Evolutionary conservation across 805 yeast genomes (phyloP).

Genomic region (Monosporozyma servazzii): DNA sequence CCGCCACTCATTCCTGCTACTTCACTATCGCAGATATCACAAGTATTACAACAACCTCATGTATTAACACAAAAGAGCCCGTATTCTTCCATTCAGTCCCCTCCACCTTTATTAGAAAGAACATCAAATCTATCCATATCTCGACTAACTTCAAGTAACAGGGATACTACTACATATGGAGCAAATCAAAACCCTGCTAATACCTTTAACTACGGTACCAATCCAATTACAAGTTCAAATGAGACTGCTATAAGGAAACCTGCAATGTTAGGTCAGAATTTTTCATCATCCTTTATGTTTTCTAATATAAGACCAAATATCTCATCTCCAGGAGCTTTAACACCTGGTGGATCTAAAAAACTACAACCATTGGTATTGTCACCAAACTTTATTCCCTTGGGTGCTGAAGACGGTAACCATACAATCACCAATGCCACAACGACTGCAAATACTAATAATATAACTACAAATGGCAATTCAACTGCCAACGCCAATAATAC

Average conservation of each 20-base stretch:
- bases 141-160: background rate
- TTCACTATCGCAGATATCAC: background rate
- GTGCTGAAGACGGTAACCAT: background rate
- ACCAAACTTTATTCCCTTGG: conserved; percentile 5
- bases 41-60: conserved; percentile 1
- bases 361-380: conserved; percentile 35
- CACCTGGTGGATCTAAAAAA: conserved; percentile 50
- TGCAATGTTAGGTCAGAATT: background rate
- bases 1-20: background rate
- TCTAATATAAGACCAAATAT: conserved; percentile 12
- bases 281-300: background rate
- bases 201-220: background rate
- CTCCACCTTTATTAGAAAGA: conserved; percentile 1
- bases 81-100: background rate
- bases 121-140: conserved; percentile 3
- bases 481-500: background rate
- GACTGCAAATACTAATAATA: background rate
- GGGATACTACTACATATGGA: background rate
- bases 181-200: background rate
- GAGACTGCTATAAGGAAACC: background rate
- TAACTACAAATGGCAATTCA: background rate
- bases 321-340: conserved; percentile 36
- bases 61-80: background rate
- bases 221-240: background rate
- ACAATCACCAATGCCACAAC: background rate